Evolutionary conservation across 352 stramenopile genomes (phyloP).

Genomic region (Bremia lactucae): DNA sequence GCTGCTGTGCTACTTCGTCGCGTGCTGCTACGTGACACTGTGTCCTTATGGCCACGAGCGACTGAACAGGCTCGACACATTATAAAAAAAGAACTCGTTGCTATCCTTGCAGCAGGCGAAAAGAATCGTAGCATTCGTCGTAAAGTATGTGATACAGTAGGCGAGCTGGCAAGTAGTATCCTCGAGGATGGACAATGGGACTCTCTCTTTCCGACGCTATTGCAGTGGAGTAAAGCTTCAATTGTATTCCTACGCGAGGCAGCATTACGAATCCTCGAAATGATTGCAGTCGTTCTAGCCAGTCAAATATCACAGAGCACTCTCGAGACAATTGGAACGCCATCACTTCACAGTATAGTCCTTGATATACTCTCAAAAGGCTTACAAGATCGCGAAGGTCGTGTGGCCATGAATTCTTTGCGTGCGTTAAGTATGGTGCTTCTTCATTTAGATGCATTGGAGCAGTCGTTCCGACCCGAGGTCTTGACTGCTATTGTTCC

Average conservation of each 20-base stretch:
- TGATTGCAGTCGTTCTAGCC: constrained; percentile 69
- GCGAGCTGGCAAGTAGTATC: constrained; percentile 68
- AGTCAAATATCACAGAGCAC: constrained; percentile 34
- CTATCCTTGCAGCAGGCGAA: constrained; percentile 43
- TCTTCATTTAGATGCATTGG: constrained; percentile 56
- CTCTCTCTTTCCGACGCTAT: constrained; percentile 51
- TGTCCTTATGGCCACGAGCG: constrained; percentile 66
- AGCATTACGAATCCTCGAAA: constrained; percentile 67
- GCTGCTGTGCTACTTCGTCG: constrained; percentile 65
- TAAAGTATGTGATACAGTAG: constrained; percentile 78
- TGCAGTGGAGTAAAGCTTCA: constrained; percentile 41
- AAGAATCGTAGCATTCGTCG: constrained; percentile 66
- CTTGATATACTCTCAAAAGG: constrained; percentile 39
- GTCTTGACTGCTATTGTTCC: constrained; percentile 40
- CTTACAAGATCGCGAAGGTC: constrained; percentile 42
- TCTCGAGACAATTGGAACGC: constrained; percentile 9
- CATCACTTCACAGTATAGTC: constrained; percentile 47
- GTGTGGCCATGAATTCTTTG: constrained; percentile 59
- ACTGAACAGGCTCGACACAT: constrained; percentile 26
- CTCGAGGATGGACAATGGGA: constrained; percentile 76
- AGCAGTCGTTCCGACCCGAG: constrained; percentile 39
- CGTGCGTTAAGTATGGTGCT: constrained; percentile 66
- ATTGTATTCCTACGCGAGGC: constrained; percentile 53
- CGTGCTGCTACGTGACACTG: constrained; percentile 64
- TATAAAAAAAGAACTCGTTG: constrained; percentile 57